These are phyloP conservation scores for Ilex asprella DNA, from an alignment of 257 asterid species.

Conservation along the genomic window DNA sequence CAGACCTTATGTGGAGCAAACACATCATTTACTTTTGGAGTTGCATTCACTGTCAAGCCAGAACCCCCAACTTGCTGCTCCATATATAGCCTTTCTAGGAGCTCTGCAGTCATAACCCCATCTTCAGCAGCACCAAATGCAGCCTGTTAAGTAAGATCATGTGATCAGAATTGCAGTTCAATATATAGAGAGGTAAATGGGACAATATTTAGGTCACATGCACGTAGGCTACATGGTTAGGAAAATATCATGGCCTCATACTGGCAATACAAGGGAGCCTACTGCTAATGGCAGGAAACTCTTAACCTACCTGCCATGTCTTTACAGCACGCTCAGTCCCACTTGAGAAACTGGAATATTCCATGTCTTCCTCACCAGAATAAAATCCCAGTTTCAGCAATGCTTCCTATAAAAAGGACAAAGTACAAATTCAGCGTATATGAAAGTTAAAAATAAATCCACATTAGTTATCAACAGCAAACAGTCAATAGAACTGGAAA, in stretches of 20 bases:
- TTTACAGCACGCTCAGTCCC: constrained; percentile 92
- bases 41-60: constrained; percentile 14
- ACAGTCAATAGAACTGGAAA: too few relatives aligned
- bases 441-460: too few relatives aligned
- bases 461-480: too few relatives aligned
- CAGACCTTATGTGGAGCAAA: constrained; percentile 28
- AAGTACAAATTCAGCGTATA: background rate
- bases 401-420: constrained; percentile 53
- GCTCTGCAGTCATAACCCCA: constrained; percentile 83
- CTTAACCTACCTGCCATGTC: constrained; percentile 85
- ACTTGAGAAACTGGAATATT: constrained; percentile 58
- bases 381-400: constrained; percentile 73
- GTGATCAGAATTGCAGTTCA: background rate
- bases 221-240: background rate
- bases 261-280: background rate
- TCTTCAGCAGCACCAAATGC: constrained; percentile 55
- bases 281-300: background rate
- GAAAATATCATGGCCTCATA: background rate
- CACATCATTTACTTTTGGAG: constrained; percentile 19
- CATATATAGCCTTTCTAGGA: constrained; percentile 41
- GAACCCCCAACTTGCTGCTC: constrained; percentile 30
- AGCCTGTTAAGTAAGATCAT: constrained; percentile 41
- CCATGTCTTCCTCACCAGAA: constrained; percentile 95
- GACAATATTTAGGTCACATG: constrained; percentile 9
- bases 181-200: background rate